phyloP scores from a whole-genome alignment of 345 rosid species.

The Clarkia xantiana region DNA sequence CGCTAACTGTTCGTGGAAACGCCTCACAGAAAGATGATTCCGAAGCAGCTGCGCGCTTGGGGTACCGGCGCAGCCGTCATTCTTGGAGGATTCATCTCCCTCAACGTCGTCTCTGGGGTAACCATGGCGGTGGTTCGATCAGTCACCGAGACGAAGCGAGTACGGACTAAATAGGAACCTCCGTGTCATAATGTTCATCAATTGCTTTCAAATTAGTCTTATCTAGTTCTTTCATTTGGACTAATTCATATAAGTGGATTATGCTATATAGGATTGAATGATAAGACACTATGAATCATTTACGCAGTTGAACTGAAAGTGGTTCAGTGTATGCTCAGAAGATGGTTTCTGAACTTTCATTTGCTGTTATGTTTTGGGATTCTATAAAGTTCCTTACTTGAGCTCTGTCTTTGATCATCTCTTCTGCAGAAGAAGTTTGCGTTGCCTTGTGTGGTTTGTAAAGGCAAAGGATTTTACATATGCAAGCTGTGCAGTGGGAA shows the following conservation, averaged over 20 bases:
- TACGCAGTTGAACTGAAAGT: no score
- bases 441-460: slow-evolving; percentile 39
- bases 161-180: not conserved
- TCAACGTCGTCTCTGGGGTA: slow-evolving; percentile 11
- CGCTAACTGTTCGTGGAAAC: no score
- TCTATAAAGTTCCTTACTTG: not conserved
- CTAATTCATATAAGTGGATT: no score
- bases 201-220: no score
- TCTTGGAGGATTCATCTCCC: slow-evolving; percentile 9
- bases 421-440: slow-evolving; percentile 32
- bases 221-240: no score
- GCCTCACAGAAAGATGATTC: slow-evolving; percentile 2
- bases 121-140: slow-evolving; percentile 6
- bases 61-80: slow-evolving; percentile 10
- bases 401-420: no score
- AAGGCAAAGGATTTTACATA: slow-evolving; percentile 70
- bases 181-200: no score
- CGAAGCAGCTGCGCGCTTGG: slow-evolving; percentile 6
- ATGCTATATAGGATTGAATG: no score
- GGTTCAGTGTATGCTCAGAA: no score
- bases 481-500: slow-evolving; percentile 79
- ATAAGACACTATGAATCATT: no score
- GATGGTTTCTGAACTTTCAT: not conserved
- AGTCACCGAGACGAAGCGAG: slow-evolving; percentile 11
- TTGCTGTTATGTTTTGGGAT: not conserved